Percentiles rank a stretch among this genome's conserved stretches.
Conservation (phyloP, 805 yeast genomes). For the Kuraishia piskuri region DNA sequence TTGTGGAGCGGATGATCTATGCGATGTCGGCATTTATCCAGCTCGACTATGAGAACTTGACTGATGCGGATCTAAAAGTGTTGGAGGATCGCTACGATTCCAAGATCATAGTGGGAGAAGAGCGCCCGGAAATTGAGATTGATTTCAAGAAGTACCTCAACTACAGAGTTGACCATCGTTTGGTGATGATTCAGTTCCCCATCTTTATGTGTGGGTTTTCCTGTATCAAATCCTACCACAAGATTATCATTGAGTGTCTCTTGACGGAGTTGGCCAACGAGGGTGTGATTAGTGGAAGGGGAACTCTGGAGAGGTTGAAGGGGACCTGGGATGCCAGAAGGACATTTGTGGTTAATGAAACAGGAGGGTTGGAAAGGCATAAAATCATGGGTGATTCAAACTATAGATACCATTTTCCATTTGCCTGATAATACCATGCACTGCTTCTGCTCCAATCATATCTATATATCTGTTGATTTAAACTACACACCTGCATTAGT, state of each 20-base stretch:
- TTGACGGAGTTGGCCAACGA: conserved; percentile 12
- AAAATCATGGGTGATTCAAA: neutral
- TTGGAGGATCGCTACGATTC: conserved; percentile 15
- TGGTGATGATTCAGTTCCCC: conserved; percentile 23
- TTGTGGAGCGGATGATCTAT: conserved; percentile 12
- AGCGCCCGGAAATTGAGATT: conserved; percentile 7
- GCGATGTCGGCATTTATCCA: conserved; percentile 15
- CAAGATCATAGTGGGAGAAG: conserved; percentile 9
- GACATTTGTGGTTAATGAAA: neutral
- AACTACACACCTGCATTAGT: no score
- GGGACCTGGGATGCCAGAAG: conserved; percentile 19
- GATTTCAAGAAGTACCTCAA: conserved; percentile 13
- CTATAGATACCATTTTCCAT: neutral
- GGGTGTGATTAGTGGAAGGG: conserved; percentile 19
- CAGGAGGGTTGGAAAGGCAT: neutral
- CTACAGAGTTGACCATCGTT: conserved; percentile 20
- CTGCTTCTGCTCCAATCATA: no score
- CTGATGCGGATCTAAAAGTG: conserved; percentile 8
- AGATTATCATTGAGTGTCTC: conserved; percentile 17
- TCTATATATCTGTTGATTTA: no score
- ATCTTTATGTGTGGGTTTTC: conserved; percentile 17
- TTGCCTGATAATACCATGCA: no score
- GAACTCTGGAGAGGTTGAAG: conserved; percentile 14
- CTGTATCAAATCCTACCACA: conserved; percentile 15
- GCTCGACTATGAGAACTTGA: conserved; percentile 10